Percentiles rank a stretch among this genome's conserved stretches.
phyloP scores from a whole-genome alignment of 1,284 basidiomycete species.

The Takashimella koratensis region DNA sequence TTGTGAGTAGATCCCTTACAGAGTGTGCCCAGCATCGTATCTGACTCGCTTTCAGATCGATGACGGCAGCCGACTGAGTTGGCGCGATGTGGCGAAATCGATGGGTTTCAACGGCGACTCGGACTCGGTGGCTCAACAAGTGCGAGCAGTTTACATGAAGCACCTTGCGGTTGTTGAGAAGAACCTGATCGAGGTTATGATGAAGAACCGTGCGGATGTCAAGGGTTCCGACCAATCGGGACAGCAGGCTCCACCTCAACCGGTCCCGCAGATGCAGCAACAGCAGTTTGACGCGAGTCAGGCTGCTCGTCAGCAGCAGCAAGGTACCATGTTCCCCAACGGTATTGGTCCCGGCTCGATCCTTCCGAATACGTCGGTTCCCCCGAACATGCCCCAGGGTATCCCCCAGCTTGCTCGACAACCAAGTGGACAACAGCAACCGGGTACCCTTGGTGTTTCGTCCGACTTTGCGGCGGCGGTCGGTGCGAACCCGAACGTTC shows the following conservation, averaged over 20 bases:
- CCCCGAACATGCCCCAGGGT: neutral
- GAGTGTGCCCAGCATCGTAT: conserved; percentile 4
- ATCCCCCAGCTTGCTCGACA: neutral
- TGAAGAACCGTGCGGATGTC: neutral
- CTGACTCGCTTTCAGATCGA: neutral
- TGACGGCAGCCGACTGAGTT: neutral
- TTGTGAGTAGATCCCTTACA: conserved; percentile 10
- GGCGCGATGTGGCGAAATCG: conserved; percentile 2
- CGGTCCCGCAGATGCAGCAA: conserved; percentile 4
- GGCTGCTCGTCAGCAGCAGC: conserved; percentile 1
- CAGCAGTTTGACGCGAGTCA: neutral
- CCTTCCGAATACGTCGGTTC: neutral
- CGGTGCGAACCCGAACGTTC: conserved; percentile 9
- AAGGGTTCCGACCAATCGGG: neutral
- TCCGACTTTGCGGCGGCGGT: conserved; percentile 14
- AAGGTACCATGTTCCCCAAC: neutral
- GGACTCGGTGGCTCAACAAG: neutral
- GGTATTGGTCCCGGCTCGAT: neutral
- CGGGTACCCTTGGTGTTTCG: conserved; percentile 1
- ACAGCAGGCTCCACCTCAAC: conserved; percentile 3
- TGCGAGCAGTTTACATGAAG: neutral
- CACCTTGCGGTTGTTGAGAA: neutral
- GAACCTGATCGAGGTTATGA: neutral
- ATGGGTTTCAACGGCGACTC: conserved; percentile 6
- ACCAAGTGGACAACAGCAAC: neutral